Evolutionary conservation across 352 stramenopile genomes (phyloP).

Genomic region (Elongisporangium prolatum): DNA sequence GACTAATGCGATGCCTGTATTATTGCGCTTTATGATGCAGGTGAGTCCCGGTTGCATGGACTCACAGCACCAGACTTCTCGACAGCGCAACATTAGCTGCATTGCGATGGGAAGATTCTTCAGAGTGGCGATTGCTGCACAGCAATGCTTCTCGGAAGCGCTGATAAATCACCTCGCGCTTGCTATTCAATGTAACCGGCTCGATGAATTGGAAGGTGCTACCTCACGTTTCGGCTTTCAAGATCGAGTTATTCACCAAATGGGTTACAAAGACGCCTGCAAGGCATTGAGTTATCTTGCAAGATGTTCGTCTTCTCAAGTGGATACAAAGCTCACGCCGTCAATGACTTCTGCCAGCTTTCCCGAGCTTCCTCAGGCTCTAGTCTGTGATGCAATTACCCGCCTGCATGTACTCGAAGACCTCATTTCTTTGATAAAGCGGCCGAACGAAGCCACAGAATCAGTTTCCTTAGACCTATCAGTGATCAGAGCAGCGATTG

Average conservation of each 20-base stretch:
- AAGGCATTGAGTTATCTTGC: slow-evolving; percentile 54
- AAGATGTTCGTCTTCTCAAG: slow-evolving; percentile 28
- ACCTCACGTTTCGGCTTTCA: slow-evolving; percentile 18
- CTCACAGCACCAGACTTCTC: slow-evolving; percentile 33
- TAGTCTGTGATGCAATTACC: slow-evolving; percentile 61
- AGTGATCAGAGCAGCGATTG: slow-evolving; percentile 41
- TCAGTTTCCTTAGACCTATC: slow-evolving; percentile 32
- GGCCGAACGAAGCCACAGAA: slow-evolving; percentile 42
- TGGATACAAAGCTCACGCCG: slow-evolving; percentile 33
- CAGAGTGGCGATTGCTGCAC: slow-evolving; percentile 26
- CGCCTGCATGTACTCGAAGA: slow-evolving; percentile 69
- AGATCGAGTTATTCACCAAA: slow-evolving; percentile 36
- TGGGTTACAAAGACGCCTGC: slow-evolving; percentile 49
- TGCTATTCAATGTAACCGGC: slow-evolving; percentile 59
- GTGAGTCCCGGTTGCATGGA: slow-evolving; percentile 54
- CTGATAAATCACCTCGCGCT: slow-evolving; percentile 65
- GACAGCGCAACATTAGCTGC: slow-evolving; percentile 68
- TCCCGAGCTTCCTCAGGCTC: slow-evolving; percentile 42
- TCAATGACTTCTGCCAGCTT: slow-evolving; percentile 45
- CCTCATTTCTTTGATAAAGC: slow-evolving; percentile 45
- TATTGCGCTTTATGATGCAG: slow-evolving; percentile 50
- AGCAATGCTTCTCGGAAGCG: slow-evolving; percentile 48
- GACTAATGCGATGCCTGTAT: slow-evolving; percentile 29
- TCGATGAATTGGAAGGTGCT: slow-evolving; percentile 57
- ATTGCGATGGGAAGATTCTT: slow-evolving; percentile 56